Evolutionary conservation across 148 eudicot species (phyloP).

Genomic region (Bassia scoparia): DNA sequence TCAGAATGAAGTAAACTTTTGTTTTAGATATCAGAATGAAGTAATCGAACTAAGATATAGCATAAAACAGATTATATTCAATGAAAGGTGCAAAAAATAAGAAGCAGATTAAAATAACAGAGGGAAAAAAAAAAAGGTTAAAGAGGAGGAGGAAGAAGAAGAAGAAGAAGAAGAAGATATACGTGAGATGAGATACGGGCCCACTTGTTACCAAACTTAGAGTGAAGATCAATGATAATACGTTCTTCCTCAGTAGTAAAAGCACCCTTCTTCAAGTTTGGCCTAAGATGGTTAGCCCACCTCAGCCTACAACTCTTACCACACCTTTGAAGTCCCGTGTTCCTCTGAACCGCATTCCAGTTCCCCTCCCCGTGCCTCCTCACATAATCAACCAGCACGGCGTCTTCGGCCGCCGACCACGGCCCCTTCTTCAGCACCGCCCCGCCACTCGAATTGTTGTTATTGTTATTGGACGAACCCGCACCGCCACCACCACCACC

Average conservation of each 20-base stretch:
- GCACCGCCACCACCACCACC: not conserved
- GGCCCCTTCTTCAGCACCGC: slow-evolving; percentile 66
- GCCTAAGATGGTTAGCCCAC: slow-evolving; percentile 88
- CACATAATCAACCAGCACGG: slow-evolving; percentile 69
- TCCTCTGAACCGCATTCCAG: slow-evolving; percentile 83
- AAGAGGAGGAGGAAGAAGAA: not conserved
- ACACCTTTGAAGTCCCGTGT: slow-evolving; percentile 61
- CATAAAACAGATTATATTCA: too few species aligned
- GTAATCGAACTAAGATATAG: too few species aligned
- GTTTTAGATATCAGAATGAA: too few species aligned
- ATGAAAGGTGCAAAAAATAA: too few species aligned
- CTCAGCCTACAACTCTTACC: slow-evolving; percentile 86
- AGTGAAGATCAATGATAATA: slow-evolving; percentile 66
- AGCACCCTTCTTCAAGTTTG: slow-evolving; percentile 74
- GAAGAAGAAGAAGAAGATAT: not conserved
- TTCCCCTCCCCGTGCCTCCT: slow-evolving; percentile 83
- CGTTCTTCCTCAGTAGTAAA: slow-evolving; percentile 70
- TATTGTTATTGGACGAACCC: too few species aligned
- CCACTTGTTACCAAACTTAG: slow-evolving; percentile 89
- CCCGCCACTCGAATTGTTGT: slow-evolving; percentile 5
- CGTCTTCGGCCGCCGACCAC: slow-evolving; percentile 78
- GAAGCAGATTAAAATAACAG: not conserved
- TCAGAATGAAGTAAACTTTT: too few species aligned
- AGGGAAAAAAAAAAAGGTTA: not conserved
- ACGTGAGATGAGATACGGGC: slow-evolving; percentile 94